A percentile compares a stretch with the other conserved stretches of the same genome.
phyloP scores from a whole-genome alignment of 441 rosid species.

The Croton laevigatus region DNA sequence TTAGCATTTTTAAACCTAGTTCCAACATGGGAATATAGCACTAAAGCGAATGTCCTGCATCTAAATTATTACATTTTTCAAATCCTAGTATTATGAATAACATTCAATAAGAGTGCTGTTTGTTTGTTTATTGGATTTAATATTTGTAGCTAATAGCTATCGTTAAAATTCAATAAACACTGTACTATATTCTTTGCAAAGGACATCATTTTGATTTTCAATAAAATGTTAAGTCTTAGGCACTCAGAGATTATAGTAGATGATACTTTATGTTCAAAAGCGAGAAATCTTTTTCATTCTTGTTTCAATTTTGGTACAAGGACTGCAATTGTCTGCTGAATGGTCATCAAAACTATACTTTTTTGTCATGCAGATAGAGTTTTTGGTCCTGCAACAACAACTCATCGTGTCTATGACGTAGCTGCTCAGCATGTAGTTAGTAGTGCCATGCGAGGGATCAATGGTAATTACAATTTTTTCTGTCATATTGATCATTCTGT shows the following conservation, averaged over 20 bases:
- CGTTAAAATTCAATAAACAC: neutral
- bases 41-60: neutral
- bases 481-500: neutral
- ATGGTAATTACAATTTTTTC: slow-evolving; percentile 42
- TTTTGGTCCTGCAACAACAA: slow-evolving; percentile 93
- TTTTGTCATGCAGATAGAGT: slow-evolving; percentile 60
- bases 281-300: neutral
- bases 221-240: neutral
- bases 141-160: neutral
- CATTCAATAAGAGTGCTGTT: neutral
- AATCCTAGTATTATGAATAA: neutral
- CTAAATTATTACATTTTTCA: neutral
- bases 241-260: neutral
- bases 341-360: neutral
- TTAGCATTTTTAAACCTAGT: too few species aligned
- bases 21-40: neutral
- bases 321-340: neutral
- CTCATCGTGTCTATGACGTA: slow-evolving; percentile 83
- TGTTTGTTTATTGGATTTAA: neutral
- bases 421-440: slow-evolving; percentile 86
- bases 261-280: neutral
- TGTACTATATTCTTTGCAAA: neutral
- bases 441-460: slow-evolving; percentile 90
- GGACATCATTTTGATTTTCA: neutral
- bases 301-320: neutral